Conservation (phyloP, 208 protist genomes). For the Acanthamoeba royreba region DNA sequence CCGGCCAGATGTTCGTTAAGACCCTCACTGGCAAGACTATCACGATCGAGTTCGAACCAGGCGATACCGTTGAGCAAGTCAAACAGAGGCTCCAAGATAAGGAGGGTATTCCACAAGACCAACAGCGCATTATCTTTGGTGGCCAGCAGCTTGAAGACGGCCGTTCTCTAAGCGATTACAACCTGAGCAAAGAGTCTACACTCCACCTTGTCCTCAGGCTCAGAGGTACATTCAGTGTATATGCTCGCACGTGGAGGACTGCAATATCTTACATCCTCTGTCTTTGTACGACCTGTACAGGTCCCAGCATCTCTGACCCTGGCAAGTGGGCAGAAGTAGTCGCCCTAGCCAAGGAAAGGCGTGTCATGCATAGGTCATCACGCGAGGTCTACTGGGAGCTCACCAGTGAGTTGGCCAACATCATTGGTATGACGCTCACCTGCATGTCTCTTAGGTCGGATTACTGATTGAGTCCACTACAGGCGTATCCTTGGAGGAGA, state of each 20-base stretch:
- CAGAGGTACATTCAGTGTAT: neutral
- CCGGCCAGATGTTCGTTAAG: constrained; percentile 74
- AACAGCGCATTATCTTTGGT: constrained; percentile 91
- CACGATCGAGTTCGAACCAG: constrained; percentile 86
- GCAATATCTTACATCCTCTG: neutral
- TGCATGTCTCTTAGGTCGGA: neutral
- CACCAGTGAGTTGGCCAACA: neutral
- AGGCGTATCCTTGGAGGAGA: neutral
- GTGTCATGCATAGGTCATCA: neutral
- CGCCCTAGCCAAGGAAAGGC: neutral
- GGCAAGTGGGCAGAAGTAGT: neutral
- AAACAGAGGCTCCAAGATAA: constrained; percentile 99
- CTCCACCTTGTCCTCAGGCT: constrained; percentile 78
- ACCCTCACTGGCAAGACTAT: constrained; percentile 65
- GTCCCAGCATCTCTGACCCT: too few relatives aligned
- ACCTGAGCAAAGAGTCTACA: constrained; percentile 74
- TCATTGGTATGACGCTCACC: neutral
- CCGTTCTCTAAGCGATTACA: constrained; percentile 84
- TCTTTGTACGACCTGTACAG: too few relatives aligned
- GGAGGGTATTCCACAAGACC: constrained; percentile 93
- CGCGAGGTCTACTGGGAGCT: neutral
- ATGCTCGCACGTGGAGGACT: too few relatives aligned
- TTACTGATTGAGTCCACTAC: neutral
- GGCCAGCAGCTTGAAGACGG: constrained; percentile 93
- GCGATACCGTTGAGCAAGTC: constrained; percentile 95